These are phyloP conservation scores for Leersia perrieri DNA, from an alignment of 176 grass and related monocot species.

Conservation along the genomic window DNA sequence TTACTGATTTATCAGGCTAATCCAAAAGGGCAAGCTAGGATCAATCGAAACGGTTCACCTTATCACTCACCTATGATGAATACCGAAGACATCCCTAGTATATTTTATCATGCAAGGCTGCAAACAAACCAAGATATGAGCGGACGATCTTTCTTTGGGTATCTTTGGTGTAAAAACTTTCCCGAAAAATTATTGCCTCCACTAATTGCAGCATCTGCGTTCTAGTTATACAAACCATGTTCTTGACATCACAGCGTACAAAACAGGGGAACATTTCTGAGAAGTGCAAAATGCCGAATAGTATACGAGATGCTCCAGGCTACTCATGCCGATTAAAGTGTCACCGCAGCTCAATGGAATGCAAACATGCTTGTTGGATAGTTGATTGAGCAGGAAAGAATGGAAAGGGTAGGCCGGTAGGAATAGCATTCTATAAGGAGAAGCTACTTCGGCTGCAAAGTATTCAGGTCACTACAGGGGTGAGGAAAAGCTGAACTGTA, in stretches of 20 bases:
- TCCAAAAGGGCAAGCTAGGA: neutral
- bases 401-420: neutral
- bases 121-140: neutral
- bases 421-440: neutral
- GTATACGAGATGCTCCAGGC: neutral
- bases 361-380: neutral
- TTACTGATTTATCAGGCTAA: neutral
- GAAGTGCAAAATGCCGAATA: neutral
- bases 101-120: neutral
- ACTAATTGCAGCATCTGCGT: neutral
- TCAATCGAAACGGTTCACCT: neutral
- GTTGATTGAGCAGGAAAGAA: slow-evolving; percentile 1
- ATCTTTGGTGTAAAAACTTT: neutral
- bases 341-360: neutral
- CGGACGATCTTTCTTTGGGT: no score
- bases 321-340: slow-evolving; percentile 1
- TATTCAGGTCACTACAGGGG: slow-evolving; percentile 46
- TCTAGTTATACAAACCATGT: slow-evolving; percentile 9
- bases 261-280: neutral
- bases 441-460: neutral
- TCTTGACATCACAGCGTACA: neutral
- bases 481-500: slow-evolving; percentile 94
- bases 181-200: slow-evolving; percentile 20
- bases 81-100: neutral
- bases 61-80: no score